phyloP scores from a whole-genome alignment of 2,329 filamentous ascomycete species.

The Colletotrichum abscissum region DNA sequence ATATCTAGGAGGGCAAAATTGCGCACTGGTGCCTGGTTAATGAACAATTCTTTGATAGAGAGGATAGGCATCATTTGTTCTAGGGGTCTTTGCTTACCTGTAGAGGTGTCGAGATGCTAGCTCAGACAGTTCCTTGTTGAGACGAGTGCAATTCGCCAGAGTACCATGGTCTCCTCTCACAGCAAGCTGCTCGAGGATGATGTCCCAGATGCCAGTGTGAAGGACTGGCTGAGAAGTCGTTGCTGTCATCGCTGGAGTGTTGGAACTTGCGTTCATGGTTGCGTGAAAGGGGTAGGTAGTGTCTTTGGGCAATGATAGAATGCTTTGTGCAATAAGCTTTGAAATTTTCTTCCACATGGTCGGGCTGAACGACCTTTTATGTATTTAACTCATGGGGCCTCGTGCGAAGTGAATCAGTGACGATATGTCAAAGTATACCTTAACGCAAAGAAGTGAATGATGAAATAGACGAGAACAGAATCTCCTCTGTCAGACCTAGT shows the following conservation, averaged over 20 bases:
- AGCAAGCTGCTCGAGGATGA: not conserved
- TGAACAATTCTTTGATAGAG: not conserved
- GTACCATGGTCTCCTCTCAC: not conserved
- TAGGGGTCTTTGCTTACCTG: not conserved
- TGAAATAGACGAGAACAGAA: not conserved
- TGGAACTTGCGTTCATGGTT: not conserved
- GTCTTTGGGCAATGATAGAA: not conserved
- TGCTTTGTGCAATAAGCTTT: not conserved
- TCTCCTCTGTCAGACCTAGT: not conserved
- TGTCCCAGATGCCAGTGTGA: not conserved
- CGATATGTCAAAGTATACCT: not conserved
- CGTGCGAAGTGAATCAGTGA: not conserved
- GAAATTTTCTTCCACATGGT: not conserved
- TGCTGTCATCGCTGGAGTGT: not conserved
- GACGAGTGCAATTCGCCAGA: not conserved
- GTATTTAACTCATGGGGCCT: not conserved
- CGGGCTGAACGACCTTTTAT: not conserved
- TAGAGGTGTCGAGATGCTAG: constrained; percentile 9
- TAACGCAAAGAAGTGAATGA: not conserved
- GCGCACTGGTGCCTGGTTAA: not conserved
- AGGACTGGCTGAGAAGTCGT: not conserved
- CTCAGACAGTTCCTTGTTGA: not conserved
- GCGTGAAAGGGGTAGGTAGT: not conserved
- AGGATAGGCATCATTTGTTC: not conserved
- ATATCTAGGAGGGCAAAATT: not conserved